Evolutionary conservation across 495 filamentous ascomycete species (phyloP), one percentile per base, ranked within the genome.

Genomic region (Penicillium bovifimosum): DNA sequence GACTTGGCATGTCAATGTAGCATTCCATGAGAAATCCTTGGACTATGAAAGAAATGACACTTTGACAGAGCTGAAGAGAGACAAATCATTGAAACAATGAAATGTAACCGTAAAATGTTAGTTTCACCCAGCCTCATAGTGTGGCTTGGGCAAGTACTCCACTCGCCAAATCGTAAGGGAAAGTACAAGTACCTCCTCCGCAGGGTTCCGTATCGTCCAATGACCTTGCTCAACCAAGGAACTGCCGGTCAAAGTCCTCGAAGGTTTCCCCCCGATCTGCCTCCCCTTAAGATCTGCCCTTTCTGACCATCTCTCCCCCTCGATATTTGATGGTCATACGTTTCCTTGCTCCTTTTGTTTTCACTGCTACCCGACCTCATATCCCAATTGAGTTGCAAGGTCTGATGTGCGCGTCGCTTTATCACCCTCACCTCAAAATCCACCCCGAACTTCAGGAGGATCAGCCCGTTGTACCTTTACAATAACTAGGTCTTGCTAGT

Each of bases 121-220:
- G 29, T 42, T 50, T 50, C 18, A 40, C 36, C 39, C 31, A 50
- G 48, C 48, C 48, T 50, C 48, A 50, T n/a, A n/a, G 20, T 52
- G 50, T 52, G 50, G 50, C 50, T 52, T 17, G 13, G 41, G 32
- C 0, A 45, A 20, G 41, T 52, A 45, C 41, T 45, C 41, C 50
- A 45, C 41, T 32, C 14, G 41, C 48, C 18, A 50, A 50, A 27
- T 26, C 42, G 29, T 14, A 16, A 34, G 28, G 17, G 36, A 50
- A 50, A 27, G 48, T 50, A 50, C 48, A 50, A 27, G 48, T 50
- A 50, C 48, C 28, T 50, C n/a, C 29, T 52, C 50, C 50, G 50
- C 33, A 32, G 31, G 38, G 33, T 45, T 52, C 50, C 50, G 41
- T 50, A 50, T 50, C 41, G 41, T n/a, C 50, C 50, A 52, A 52